phyloP scores from a whole-genome alignment of 2,329 filamentous ascomycete species.

The Phaeosphaeriaceae sp. region DNA sequence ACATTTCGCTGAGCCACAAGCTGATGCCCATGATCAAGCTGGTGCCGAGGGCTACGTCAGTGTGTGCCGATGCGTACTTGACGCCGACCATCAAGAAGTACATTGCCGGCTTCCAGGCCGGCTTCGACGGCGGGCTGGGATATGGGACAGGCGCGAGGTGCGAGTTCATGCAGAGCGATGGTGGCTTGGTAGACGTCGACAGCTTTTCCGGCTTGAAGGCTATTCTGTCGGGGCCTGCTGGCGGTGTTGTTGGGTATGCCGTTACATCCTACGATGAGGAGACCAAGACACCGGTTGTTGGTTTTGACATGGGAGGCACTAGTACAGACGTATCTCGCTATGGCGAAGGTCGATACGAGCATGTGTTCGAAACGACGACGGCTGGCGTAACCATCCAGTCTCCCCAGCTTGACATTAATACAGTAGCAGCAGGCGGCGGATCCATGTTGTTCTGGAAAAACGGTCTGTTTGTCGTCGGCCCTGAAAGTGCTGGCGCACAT shows the following conservation, averaged over 20 bases:
- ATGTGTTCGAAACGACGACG: slow-evolving; percentile 92
- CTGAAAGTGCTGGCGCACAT: slow-evolving; percentile 86
- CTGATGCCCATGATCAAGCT: slow-evolving; percentile 91
- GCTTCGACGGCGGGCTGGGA: slow-evolving; percentile 82
- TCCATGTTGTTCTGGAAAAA: slow-evolving; percentile 87
- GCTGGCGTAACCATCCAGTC: slow-evolving; percentile 63
- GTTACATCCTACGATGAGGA: slow-evolving; percentile 86
- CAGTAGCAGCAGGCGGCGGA: slow-evolving; percentile 88
- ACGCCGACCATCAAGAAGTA: slow-evolving; percentile 82
- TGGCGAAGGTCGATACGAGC: slow-evolving; percentile 83
- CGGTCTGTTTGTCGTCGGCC: slow-evolving; percentile 87
- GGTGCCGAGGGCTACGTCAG: slow-evolving; percentile 76
- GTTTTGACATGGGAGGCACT: slow-evolving; percentile 95
- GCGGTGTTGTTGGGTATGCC: slow-evolving; percentile 92
- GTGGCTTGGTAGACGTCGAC: slow-evolving; percentile 72
- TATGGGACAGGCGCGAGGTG: slow-evolving; percentile 78
- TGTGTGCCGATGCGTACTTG: slow-evolving; percentile 80
- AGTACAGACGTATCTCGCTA: slow-evolving; percentile 91
- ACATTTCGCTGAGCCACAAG: slow-evolving; percentile 81
- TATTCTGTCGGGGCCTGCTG: slow-evolving; percentile 89
- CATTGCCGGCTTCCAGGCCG: slow-evolving; percentile 75
- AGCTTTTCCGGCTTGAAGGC: slow-evolving; percentile 84
- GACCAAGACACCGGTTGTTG: slow-evolving; percentile 85
- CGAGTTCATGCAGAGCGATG: slow-evolving; percentile 95
- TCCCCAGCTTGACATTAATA: slow-evolving; percentile 76